Conservation (phyloP, 768 basidiomycete genomes). For the Suillus tomentosus region DNA sequence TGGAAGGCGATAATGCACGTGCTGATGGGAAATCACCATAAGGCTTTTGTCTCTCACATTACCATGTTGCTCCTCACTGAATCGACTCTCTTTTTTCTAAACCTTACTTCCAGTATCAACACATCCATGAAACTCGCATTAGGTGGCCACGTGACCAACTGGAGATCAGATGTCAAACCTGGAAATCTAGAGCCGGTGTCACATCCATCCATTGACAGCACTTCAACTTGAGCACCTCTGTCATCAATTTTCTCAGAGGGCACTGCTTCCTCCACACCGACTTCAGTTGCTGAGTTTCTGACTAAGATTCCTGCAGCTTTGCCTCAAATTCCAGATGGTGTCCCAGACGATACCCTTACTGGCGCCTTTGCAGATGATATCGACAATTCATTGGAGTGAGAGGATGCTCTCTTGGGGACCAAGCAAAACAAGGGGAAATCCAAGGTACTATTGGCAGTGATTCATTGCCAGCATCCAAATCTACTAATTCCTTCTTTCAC, state of each 20-base stretch:
- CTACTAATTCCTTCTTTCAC: too few species aligned
- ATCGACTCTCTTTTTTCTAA: conserved; percentile 8
- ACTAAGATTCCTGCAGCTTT: too few species aligned
- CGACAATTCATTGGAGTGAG: not conserved
- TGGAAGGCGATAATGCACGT: not conserved
- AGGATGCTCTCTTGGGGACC: not conserved
- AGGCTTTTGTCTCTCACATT: not conserved
- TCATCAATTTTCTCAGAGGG: not conserved
- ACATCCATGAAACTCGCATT: not conserved
- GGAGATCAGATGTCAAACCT: not conserved
- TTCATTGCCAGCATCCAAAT: too few species aligned
- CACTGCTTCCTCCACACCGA: not conserved
- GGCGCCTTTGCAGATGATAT: not conserved
- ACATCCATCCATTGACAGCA: not conserved
- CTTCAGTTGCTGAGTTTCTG: not conserved
- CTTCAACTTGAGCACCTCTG: not conserved
- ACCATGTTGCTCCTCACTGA: conserved; percentile 10
- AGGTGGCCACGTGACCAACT: not conserved
- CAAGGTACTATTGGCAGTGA: too few species aligned
- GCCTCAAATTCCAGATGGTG: not conserved
- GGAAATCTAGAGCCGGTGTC: not conserved
- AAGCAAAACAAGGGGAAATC: not conserved
- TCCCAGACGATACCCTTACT: not conserved
- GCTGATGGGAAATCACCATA: conserved; percentile 6
- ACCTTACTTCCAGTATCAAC: conserved; percentile 4